Evolutionary conservation across 495 filamentous ascomycete species (phyloP).

Genomic region (Niebla homalea): DNA sequence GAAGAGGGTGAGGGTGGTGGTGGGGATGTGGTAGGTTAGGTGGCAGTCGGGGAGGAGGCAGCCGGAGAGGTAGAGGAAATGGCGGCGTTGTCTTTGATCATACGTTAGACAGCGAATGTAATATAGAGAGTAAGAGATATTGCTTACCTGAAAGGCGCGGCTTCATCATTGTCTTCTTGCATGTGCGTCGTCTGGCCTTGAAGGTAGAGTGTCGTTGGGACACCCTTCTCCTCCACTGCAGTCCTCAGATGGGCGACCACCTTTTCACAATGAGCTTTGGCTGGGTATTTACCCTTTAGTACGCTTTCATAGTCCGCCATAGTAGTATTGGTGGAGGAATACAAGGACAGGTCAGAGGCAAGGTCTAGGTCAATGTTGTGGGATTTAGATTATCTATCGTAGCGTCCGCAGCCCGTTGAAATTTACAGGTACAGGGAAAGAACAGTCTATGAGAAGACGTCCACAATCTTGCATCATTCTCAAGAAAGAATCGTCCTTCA

Average conservation of each 20-base stretch:
- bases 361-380: background rate
- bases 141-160: conserved; percentile 50
- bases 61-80: conserved; percentile 91
- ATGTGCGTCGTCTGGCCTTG: conserved; percentile 68
- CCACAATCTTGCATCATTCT: no score
- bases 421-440: no score
- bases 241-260: conserved; percentile 63
- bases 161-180: conserved; percentile 72
- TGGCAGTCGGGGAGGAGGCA: conserved; percentile 71
- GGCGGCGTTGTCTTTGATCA: conserved; percentile 60
- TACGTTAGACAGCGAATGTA: background rate
- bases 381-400: background rate
- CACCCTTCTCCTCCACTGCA: conserved; percentile 43
- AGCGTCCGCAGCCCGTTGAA: background rate
- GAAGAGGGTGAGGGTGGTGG: conserved; percentile 67
- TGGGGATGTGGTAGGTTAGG: conserved; percentile 65
- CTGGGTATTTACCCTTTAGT: conserved; percentile 76
- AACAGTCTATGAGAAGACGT: no score
- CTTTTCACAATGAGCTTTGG: conserved; percentile 70
- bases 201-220: conserved; percentile 56
- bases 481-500: no score
- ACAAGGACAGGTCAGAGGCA: background rate
- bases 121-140: background rate
- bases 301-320: conserved; percentile 19
- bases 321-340: background rate